phyloP scores from a whole-genome alignment of 768 basidiomycete species.

The Daedaleopsis nitida region DNA sequence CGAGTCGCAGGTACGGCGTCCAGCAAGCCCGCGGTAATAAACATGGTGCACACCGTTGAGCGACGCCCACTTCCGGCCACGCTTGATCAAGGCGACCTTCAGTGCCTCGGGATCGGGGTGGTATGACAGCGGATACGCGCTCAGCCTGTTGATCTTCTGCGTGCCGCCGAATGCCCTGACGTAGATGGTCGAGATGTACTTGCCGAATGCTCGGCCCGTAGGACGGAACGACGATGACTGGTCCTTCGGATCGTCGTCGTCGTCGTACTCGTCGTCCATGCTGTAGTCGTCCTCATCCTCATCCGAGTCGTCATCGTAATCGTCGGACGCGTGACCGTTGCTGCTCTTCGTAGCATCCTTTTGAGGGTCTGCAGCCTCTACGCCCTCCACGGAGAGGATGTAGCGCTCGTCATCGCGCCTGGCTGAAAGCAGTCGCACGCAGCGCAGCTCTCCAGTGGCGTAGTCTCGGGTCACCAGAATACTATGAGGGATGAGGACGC shows the following conservation, averaged over 20 bases:
- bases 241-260: conserved; percentile 33
- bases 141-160: conserved; percentile 48
- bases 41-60: conserved; percentile 58
- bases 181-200: neutral
- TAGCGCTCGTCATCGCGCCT: conserved; percentile 18
- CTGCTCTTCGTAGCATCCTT: conserved; percentile 16
- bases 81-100: conserved; percentile 37
- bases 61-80: conserved; percentile 60
- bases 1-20: conserved; percentile 28
- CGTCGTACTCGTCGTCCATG: conserved; percentile 47
- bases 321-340: neutral
- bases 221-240: neutral
- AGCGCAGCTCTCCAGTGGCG: conserved; percentile 54
- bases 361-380: conserved; percentile 8
- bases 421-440: conserved; percentile 49
- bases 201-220: neutral
- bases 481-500: conserved; percentile 54
- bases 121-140: conserved; percentile 55
- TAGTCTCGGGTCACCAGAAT: conserved; percentile 55
- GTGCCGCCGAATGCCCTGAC: conserved; percentile 47
- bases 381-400: conserved; percentile 7
- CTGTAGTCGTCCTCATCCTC: neutral
- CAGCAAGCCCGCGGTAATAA: conserved; percentile 37
- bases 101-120: conserved; percentile 45
- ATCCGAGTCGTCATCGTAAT: neutral